These are phyloP conservation scores for Dittrichia graveolens DNA, from an alignment of 129 eudicot species.

Conservation along the genomic window DNA sequence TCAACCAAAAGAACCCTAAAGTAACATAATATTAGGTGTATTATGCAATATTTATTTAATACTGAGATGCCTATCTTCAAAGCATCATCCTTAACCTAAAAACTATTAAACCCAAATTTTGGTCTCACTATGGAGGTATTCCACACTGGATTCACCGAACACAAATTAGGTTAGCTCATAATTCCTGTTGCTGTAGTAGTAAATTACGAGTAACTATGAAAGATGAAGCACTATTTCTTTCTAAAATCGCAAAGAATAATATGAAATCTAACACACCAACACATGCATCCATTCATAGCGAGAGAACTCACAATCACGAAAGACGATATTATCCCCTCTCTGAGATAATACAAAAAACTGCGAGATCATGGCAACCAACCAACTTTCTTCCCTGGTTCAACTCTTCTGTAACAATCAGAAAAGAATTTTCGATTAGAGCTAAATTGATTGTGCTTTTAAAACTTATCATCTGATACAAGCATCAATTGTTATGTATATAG, in stretches of 20 bases:
- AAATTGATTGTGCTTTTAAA: slow-evolving; percentile 1
- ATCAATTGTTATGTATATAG: slow-evolving; percentile 15
- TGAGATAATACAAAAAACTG: slow-evolving; percentile 96
- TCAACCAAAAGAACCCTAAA: no score
- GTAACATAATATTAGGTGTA: no score
- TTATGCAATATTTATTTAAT: not conserved
- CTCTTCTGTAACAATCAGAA: slow-evolving; percentile 19
- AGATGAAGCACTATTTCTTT: not conserved
- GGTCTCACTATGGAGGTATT: not conserved
- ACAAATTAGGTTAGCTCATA: slow-evolving; percentile 10
- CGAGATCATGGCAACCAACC: slow-evolving; percentile 57
- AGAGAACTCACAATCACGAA: slow-evolving; percentile 71
- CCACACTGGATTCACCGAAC: not conserved
- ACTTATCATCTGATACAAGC: not conserved
- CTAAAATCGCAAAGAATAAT: not conserved
- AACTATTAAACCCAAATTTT: not conserved
- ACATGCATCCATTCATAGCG: not conserved
- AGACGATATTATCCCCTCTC: slow-evolving; percentile 88
- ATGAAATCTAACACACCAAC: not conserved
- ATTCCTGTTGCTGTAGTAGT: not conserved
- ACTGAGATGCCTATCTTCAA: slow-evolving; percentile 11
- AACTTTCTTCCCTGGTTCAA: slow-evolving; percentile 19
- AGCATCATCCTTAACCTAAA: slow-evolving; percentile 24
- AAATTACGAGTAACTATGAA: slow-evolving; percentile 4
- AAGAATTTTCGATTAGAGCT: slow-evolving; percentile 17